Base-by-base conservation (phyloP, 2,329 filamentous ascomycete genomes). In the Diaporthe humulicola region DNA sequence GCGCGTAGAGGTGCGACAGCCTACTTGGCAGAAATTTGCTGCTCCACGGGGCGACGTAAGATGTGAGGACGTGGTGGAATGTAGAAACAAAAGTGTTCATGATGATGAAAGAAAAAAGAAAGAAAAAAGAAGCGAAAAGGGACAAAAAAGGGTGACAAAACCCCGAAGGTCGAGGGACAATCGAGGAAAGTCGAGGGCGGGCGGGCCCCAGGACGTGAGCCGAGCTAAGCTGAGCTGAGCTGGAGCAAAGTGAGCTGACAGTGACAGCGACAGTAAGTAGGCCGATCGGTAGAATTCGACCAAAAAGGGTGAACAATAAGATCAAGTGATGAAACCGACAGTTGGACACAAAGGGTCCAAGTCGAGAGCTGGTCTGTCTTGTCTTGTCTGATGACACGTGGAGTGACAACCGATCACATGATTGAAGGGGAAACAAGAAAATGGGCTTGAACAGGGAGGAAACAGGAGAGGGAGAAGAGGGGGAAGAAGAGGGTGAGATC, bases 71-170 rank as follows among this genome's bases (percentile, higher is more conserved):
- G 66, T 61, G 45, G 74, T 75, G 50, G 45, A 60, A 58, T 22
- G 52, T 52, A 30, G 71, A 74, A 17, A 70, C 22, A 50, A 66
- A 61, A 22, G 40, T 42, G 42, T 71, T 72, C 70, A 75, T 75
- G 45, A 38, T 22, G 52, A n/a, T 14, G 6, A 28, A 14, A 10
- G 25, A 50, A 66, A 40, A 17, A 10, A 40, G 58, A 17, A 33
- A 66, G 40, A 2, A 2, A 48, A 48, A 22, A 48, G 50, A 61
- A 61, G 33, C 4, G 22, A 36, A 71, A 50, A 15, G 36, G 33
- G 15, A 38, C 7, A 25, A 40, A 38, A 57, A 30, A 64, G 52
- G 50, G 33, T 57, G 67, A 40, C 28, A 42, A 40, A 45, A 22
- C 14, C 45, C 45, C 40, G 60, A 33, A 67, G 40, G 60, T 66